A percentile compares a stretch with the other conserved stretches of the same genome.
Evolutionary conservation across 495 filamentous ascomycete genomes (phyloP).

Genomic region (Trichoderma parareesei): DNA sequence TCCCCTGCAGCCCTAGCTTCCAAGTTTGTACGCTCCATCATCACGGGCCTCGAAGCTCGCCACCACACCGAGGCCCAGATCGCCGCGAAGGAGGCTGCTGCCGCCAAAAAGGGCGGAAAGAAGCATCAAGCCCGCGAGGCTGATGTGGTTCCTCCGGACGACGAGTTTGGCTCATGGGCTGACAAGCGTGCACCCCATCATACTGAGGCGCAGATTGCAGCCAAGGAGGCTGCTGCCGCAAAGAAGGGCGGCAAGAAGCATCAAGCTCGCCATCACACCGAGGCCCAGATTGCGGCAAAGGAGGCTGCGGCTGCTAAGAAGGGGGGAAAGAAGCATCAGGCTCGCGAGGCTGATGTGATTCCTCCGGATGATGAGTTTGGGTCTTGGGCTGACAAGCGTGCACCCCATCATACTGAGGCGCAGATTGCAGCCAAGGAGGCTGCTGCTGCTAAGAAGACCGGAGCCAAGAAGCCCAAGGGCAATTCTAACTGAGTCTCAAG

Average conservation of each 20-base stretch:
- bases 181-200: background rate
- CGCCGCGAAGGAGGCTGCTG: background rate
- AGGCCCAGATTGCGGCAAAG: background rate
- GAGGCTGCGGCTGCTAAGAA: background rate
- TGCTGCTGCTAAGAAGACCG: background rate
- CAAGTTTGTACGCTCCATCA: background rate
- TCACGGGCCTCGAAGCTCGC: background rate
- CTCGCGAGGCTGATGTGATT: background rate
- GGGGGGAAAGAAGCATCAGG: background rate
- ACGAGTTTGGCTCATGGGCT: background rate
- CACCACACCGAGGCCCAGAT: background rate
- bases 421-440: background rate
- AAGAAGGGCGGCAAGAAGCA: background rate
- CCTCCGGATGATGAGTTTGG: background rate
- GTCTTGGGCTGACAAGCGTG: background rate
- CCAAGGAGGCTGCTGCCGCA: background rate
- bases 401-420: background rate
- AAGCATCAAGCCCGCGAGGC: background rate
- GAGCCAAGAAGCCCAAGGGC: background rate
- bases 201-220: background rate
- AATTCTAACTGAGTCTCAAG: background rate
- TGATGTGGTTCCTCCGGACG: background rate
- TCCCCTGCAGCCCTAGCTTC: background rate
- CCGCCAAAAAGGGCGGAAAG: slow-evolving; percentile 3
- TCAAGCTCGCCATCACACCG: background rate